A percentile compares a stretch with the other conserved stretches of the same genome.
phyloP scores from a whole-genome alignment of 2,329 filamentous ascomycete species.

The Fusarium cicatricum region DNA sequence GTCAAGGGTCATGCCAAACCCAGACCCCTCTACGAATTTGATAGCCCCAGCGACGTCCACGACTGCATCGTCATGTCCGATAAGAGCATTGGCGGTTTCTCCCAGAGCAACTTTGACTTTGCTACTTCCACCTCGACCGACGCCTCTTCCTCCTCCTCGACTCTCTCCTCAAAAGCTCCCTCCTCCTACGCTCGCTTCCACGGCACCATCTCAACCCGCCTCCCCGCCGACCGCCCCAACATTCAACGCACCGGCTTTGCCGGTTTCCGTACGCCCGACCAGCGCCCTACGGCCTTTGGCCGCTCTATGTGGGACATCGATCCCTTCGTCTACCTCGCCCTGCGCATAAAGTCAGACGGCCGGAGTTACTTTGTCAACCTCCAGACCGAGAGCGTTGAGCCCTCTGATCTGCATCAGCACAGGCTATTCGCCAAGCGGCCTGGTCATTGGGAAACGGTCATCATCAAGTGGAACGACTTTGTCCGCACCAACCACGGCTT shows the following conservation, averaged over 20 bases:
- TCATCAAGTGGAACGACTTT: conserved; percentile 91
- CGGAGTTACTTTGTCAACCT: conserved; percentile 94
- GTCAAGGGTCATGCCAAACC: conserved; percentile 68
- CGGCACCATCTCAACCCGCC: conserved; percentile 84
- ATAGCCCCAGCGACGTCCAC: conserved; percentile 54
- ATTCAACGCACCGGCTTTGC: conserved; percentile 86
- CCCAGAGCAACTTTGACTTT: conserved; percentile 75
- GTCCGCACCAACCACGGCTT: conserved; percentile 93
- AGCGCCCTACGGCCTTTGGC: conserved; percentile 82
- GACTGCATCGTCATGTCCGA: conserved; percentile 85
- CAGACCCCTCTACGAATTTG: conserved; percentile 71
- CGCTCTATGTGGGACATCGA: conserved; percentile 88
- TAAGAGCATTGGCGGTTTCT: conserved; percentile 85
- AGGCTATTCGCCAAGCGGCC: conserved; percentile 80
- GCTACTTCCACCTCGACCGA: conserved; percentile 26
- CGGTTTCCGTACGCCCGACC: conserved; percentile 85
- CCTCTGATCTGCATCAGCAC: conserved; percentile 96
- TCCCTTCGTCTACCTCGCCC: conserved; percentile 83
- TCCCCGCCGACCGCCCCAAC: conserved; percentile 78
- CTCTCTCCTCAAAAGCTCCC: conserved; percentile 25
- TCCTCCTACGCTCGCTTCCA: conserved; percentile 78
- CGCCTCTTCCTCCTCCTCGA: conserved; percentile 2
- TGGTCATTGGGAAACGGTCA: conserved; percentile 93
- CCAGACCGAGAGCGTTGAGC: conserved; percentile 92
- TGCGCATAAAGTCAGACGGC: conserved; percentile 90